Percentiles rank a stretch among this genome's conserved stretches.
Conservation (phyloP, 148 eudicot species). For the Euryodendron excelsum region DNA sequence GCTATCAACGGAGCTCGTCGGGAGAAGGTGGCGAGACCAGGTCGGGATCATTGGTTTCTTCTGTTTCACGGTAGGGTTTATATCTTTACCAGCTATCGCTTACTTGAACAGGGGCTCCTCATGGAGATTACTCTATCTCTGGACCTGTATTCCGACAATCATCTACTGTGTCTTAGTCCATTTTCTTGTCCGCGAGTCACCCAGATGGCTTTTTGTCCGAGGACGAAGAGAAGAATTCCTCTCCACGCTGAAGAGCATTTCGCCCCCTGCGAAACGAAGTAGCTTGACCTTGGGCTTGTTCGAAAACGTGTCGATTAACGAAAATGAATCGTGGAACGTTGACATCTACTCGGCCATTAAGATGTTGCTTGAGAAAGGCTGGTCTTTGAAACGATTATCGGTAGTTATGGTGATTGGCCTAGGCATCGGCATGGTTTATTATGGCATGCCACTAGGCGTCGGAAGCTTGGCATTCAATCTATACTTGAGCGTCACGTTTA, state of each 20-base stretch:
- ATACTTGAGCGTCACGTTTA: slow-evolving; percentile 47
- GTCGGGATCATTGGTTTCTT: slow-evolving; percentile 54
- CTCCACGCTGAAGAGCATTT: slow-evolving; percentile 31
- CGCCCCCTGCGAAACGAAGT: not conserved
- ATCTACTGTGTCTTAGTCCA: slow-evolving; percentile 36
- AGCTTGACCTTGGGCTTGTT: not conserved
- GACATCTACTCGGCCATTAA: slow-evolving; percentile 48
- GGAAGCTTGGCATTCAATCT: slow-evolving; percentile 54
- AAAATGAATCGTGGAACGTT: not conserved
- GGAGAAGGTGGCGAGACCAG: slow-evolving; percentile 59
- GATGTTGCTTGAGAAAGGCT: slow-evolving; percentile 33
- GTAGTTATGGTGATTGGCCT: slow-evolving; percentile 39
- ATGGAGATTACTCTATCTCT: slow-evolving; percentile 57
- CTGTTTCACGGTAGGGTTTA: slow-evolving; percentile 50
- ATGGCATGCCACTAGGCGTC: slow-evolving; percentile 62
- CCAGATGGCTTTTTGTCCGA: slow-evolving; percentile 63
- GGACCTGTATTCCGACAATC: slow-evolving; percentile 48
- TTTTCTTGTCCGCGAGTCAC: slow-evolving; percentile 56
- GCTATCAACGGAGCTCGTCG: slow-evolving; percentile 63
- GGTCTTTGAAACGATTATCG: slow-evolving; percentile 42
- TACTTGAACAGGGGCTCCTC: slow-evolving; percentile 34
- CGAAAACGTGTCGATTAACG: not conserved
- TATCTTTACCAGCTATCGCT: slow-evolving; percentile 58
- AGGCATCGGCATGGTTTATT: slow-evolving; percentile 63
- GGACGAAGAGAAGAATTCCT: slow-evolving; percentile 51